Conservation (phyloP, 2,329 filamentous ascomycete species). For the Ceratocystis variospora region DNA sequence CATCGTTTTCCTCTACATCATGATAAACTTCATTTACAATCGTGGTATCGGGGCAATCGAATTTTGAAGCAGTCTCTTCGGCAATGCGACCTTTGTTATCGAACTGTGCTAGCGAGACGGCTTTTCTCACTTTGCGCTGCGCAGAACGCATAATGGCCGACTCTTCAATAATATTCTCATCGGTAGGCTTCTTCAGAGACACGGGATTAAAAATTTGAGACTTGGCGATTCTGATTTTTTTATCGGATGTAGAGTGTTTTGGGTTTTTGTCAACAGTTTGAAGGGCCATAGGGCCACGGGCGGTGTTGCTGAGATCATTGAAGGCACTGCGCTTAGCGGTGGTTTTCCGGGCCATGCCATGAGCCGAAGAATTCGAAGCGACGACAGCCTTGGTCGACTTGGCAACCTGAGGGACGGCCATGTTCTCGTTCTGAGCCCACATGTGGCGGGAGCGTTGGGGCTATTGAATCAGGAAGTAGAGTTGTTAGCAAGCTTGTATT, state of each 20-base stretch:
- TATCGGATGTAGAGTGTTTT: slow-evolving; percentile 24
- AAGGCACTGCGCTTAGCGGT: slow-evolving; percentile 65
- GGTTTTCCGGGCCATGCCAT: slow-evolving; percentile 44
- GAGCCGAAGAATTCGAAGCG: slow-evolving; percentile 26
- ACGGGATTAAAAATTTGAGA: slow-evolving; percentile 18
- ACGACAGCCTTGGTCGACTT: slow-evolving; percentile 22
- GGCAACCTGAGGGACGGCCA: slow-evolving; percentile 43
- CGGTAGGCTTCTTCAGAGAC: slow-evolving; percentile 11
- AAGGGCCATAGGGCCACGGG: slow-evolving; percentile 24
- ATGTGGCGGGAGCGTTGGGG: slow-evolving; percentile 34
- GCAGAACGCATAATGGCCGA: not conserved
- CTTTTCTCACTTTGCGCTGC: slow-evolving; percentile 3
- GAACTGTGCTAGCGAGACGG: slow-evolving; percentile 10
- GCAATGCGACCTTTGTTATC: slow-evolving; percentile 18
- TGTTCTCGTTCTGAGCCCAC: slow-evolving; percentile 55
- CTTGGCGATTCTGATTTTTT: slow-evolving; percentile 26
- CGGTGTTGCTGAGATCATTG: slow-evolving; percentile 66
- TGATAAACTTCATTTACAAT: not conserved
- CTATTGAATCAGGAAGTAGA: slow-evolving; percentile 22
- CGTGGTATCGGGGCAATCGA: not conserved
- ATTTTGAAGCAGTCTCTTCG: slow-evolving; percentile 10
- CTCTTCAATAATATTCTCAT: slow-evolving; percentile 7
- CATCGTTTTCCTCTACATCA: slow-evolving; percentile 4
- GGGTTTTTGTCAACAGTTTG: slow-evolving; percentile 26
- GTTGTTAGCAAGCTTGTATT: not conserved